Conservation (phyloP, 371 early-diverging fungal species). For the Lichtheimia ornata region DNA sequence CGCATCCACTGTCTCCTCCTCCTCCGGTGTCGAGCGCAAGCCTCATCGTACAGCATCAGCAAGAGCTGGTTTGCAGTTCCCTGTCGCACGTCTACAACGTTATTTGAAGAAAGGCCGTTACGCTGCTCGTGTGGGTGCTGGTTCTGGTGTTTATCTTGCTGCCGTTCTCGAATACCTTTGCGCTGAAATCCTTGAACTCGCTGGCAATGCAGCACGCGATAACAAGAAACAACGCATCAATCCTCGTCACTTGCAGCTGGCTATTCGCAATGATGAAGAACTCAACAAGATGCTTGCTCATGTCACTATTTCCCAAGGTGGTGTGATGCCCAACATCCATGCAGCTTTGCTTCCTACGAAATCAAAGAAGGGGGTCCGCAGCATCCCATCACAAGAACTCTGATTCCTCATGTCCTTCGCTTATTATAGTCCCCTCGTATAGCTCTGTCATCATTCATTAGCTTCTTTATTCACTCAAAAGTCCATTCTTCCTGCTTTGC, state of each 20-base stretch:
- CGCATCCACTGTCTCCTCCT: no score
- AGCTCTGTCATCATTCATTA: no score
- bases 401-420: no score
- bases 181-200: slow-evolving; percentile 92
- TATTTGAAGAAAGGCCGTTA: slow-evolving; percentile 87
- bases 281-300: slow-evolving; percentile 85
- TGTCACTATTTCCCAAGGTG: slow-evolving; percentile 80
- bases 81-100: slow-evolving; percentile 93
- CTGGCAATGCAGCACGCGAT: slow-evolving; percentile 91
- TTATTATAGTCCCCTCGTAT: no score
- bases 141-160: slow-evolving; percentile 89
- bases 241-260: slow-evolving; percentile 80
- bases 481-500: no score
- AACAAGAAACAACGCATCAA: slow-evolving; percentile 90
- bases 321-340: slow-evolving; percentile 81
- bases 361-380: slow-evolving; percentile 33
- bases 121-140: slow-evolving; percentile 85
- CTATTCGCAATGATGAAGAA: slow-evolving; percentile 92
- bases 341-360: slow-evolving; percentile 61
- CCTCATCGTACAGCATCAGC: background rate
- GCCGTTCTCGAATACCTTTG: slow-evolving; percentile 91
- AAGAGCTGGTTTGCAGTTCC: slow-evolving; percentile 80
- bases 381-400: no score
- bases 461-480: no score
- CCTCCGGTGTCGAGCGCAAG: background rate